Percentiles rank a stretch among this genome's conserved stretches.
phyloP scores from a whole-genome alignment of 805 yeast genomes.

The Sugiyamaella smithiae region DNA sequence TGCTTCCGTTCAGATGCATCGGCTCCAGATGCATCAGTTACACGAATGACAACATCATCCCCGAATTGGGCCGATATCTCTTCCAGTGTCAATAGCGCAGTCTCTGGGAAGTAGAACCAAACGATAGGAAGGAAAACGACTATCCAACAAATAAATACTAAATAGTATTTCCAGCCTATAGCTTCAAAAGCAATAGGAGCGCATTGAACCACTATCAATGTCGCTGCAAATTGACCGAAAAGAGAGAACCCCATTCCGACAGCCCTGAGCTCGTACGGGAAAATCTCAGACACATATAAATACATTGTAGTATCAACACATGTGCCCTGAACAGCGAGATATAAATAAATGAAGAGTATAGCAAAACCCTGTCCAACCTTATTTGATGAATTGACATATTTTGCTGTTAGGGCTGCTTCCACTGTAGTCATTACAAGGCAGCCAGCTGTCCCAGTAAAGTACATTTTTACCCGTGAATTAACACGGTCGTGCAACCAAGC shows the following conservation, averaged over 20 bases:
- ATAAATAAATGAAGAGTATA: constrained; percentile 11
- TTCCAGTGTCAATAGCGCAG: constrained; percentile 41
- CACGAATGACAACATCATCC: constrained; percentile 20
- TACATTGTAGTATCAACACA: constrained; percentile 15
- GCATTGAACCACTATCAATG: constrained; percentile 28
- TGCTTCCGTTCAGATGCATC: constrained; percentile 7
- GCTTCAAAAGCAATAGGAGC: constrained; percentile 40
- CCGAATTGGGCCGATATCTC: constrained; percentile 42
- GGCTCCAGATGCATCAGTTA: constrained; percentile 11
- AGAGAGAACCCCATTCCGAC: constrained; percentile 38
- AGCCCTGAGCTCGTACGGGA: constrained; percentile 34
- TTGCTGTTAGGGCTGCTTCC: constrained; percentile 12
- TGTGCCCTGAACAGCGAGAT: constrained; percentile 13
- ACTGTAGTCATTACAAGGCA: constrained; percentile 7
- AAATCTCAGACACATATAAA: constrained; percentile 16
- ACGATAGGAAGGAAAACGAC: constrained; percentile 18
- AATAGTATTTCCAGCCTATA: constrained; percentile 42
- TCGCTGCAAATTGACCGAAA: constrained; percentile 15
- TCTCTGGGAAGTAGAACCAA: constrained; percentile 38
- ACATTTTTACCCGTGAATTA: constrained; percentile 12
- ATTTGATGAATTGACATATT: constrained; percentile 3
- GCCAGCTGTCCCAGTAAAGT: constrained; percentile 9
- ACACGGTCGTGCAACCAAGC: constrained; percentile 11
- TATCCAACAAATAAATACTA: constrained; percentile 29
- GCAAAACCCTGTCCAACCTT: constrained; percentile 9